Evolutionary conservation across 179 eudicot genomes (phyloP).

Genomic region (Patellifolia procumbens): DNA sequence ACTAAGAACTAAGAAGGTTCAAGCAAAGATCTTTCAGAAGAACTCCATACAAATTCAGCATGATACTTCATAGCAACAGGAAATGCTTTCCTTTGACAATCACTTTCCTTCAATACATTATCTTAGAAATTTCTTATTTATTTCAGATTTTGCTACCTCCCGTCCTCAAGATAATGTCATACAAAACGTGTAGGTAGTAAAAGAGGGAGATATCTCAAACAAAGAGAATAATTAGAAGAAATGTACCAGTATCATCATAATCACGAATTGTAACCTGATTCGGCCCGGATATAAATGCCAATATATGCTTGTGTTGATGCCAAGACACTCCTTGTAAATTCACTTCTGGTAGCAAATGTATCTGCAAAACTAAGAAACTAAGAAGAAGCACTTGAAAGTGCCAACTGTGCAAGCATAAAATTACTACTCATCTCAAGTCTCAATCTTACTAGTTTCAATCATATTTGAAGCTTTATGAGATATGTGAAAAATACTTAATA

Average conservation of each 20-base stretch:
- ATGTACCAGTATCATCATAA: slow-evolving; percentile 77
- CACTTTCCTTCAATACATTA: background rate
- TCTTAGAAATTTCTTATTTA: background rate
- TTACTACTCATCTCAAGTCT: background rate
- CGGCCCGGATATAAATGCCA: slow-evolving; percentile 82
- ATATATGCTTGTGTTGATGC: slow-evolving; percentile 84
- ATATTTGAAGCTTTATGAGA: too few relatives aligned
- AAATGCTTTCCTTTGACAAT: background rate
- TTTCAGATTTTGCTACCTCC: background rate
- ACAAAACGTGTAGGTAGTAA: background rate
- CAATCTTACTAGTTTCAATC: background rate
- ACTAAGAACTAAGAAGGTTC: slow-evolving; percentile 3
- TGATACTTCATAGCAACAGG: background rate
- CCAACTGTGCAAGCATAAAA: background rate
- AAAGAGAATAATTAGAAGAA: background rate
- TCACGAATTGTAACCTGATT: slow-evolving; percentile 86
- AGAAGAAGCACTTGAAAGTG: background rate
- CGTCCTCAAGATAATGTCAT: background rate
- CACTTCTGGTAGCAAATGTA: slow-evolving; percentile 67
- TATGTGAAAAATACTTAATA: too few relatives aligned
- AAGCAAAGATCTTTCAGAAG: background rate
- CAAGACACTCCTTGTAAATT: slow-evolving; percentile 83
- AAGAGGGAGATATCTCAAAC: background rate
- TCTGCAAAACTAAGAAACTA: slow-evolving; percentile 42
- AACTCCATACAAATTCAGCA: background rate